A percentile compares a stretch with the other conserved stretches of the same genome.
Conservation (phyloP, 192 early-diverging fungal species). For the Radiomyces spectabilis region DNA sequence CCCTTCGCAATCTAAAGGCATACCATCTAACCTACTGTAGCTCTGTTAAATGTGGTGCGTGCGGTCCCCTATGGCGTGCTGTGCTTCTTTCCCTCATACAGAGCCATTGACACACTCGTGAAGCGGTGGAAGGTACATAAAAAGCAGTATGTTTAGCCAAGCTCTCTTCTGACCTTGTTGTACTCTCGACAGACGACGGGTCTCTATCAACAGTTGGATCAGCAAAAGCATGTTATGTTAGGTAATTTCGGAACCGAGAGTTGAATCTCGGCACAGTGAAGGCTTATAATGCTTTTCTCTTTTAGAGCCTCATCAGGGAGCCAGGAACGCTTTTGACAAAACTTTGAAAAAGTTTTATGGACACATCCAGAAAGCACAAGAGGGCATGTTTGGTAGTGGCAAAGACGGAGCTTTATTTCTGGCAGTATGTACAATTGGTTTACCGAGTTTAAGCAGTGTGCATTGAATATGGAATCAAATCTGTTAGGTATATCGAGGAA, state of each 20-base stretch:
- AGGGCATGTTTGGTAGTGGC: background rate
- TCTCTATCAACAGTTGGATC: slow-evolving; percentile 2
- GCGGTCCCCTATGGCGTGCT: slow-evolving; percentile 38
- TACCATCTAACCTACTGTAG: background rate
- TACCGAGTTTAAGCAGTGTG: background rate
- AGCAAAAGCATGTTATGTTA: slow-evolving; percentile 1
- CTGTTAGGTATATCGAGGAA: slow-evolving; percentile 54
- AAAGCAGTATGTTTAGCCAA: background rate
- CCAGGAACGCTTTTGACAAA: too few relatives aligned
- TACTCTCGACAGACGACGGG: slow-evolving; percentile 10
- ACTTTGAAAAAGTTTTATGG: slow-evolving; percentile 12
- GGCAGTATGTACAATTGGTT: slow-evolving; percentile 32
- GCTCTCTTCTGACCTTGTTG: background rate
- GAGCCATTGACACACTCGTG: slow-evolving; percentile 17
- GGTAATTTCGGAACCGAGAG: too few relatives aligned
- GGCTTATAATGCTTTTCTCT: background rate
- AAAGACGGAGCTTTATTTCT: slow-evolving; percentile 50
- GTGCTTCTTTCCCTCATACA: slow-evolving; percentile 30
- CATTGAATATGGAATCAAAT: background rate
- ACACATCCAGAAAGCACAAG: slow-evolving; percentile 1
- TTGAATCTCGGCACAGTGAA: too few relatives aligned
- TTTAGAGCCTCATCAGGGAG: background rate
- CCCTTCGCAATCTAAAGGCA: background rate
- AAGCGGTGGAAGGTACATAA: slow-evolving; percentile 18
- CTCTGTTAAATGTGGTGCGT: slow-evolving; percentile 15